Evolutionary conservation across 1,139 yeast genomes (phyloP), one percentile per base, ranked within the genome.

Genomic region (Saccharomyces pastorianus): DNA sequence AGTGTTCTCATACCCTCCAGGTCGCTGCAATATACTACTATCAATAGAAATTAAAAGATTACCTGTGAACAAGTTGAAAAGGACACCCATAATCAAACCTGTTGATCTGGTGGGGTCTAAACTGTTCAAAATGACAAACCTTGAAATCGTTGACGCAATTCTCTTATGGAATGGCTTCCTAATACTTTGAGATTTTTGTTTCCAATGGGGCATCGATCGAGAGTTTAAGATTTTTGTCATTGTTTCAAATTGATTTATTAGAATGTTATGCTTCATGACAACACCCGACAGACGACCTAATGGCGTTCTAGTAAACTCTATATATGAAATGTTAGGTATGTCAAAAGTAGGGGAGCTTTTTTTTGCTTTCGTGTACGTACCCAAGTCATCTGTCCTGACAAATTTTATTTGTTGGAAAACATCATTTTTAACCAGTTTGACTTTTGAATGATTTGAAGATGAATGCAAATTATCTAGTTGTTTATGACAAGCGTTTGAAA

Each of bases 211-310:
- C 65, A 77, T 74, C 9, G 62, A 53, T 51, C 70, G 62, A 55
- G 88, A 83, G 66, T 81, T 80, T 23, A 93, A 72, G 28, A 95
- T 81, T 6, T 82, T 78, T 13, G 86, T 79, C 41, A 95, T 68
- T 53, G 89, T 81, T 56, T 81, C 79, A 93, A 93, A 88, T 67
- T 93, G 99, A 63, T 89, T 95, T 64, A 87, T 77, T 17, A 95
- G 80, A 0, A 96, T 90, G 56, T 89, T 76, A 65, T 93, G 98
- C 32, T 95, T 86, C 67, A 95, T 79, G 0, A 95, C 96, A 46
- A 95, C 96, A 6, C 99, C 99, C 53, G 96, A 78, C 38, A 90
- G 72, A 61, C 91, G 96, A 1, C 98, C 98, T 20, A 88, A 81
- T 0, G 98, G 96, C 1, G 95, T 86, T 61, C 95, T 79, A 0